Evolutionary conservation across 2,329 filamentous ascomycete species (phyloP), one percentile per base, ranked within the genome.

Genomic region (Fusarium caatingaense): DNA sequence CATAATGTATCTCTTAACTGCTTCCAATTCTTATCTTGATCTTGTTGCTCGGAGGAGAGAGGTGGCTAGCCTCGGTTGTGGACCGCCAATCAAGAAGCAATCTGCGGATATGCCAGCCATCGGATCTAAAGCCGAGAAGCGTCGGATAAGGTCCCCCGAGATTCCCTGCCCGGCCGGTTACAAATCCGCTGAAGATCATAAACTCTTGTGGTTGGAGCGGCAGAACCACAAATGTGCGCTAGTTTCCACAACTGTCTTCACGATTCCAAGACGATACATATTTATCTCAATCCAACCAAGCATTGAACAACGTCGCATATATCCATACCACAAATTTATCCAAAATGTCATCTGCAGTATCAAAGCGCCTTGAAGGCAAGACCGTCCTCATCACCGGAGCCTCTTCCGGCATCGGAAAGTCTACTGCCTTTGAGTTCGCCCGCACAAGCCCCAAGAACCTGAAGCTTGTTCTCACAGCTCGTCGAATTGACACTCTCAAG

Each of bases 361-460:
- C 87, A 68, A 91, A 93, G 80, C 93, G 95, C 83, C 92, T 98
- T 56, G 88, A 91, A 76, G 94, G 94, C 87, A 98, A 98, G 84
- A 98, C 94, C 3, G 85, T 98, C 58, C 82, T 98, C 56, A 88
- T 99, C 64, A 98, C 96, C 4, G 96, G 96, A 60, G 96, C 95
- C 21, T 96, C 92, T 2, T 96, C 93, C 7, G 96, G 96, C 60
- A 98, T 99, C 79, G 96, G 96, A 15, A 88, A 87, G 59, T 88
- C 87, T 70, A 91, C 88, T 9, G 96, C 95, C 10, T 84, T 96
- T 72, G 96, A 98, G 80, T 99, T 98, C 78, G 95, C 96, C 15
- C 89, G 93, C 60, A 94, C 94, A 4, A 88, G 91, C 20, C 93
- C 93, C 10, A 86, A 90, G 48, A 87, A 91, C 78, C 85, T 98